Evolutionary conservation across 768 basidiomycete species (phyloP).

Genomic region (Melanogaster broomeanus): DNA sequence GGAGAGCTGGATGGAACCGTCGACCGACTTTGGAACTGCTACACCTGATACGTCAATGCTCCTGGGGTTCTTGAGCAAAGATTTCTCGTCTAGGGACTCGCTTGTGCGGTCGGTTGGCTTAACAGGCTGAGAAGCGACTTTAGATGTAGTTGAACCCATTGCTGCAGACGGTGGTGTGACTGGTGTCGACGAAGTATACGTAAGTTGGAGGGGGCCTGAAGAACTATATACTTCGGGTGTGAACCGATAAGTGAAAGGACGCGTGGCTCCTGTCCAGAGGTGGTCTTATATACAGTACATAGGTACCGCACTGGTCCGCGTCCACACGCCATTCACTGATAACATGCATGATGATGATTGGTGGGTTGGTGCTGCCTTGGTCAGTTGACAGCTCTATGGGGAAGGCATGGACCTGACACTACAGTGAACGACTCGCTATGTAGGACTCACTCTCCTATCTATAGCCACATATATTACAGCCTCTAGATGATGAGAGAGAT

Average conservation of each 20-base stretch:
- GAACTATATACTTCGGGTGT: constrained; percentile 9
- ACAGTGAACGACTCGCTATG: too few species aligned
- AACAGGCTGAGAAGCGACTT: constrained; percentile 16
- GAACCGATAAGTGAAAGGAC: neutral
- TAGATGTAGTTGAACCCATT: constrained; percentile 30
- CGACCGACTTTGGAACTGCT: constrained; percentile 41
- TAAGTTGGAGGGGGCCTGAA: neutral
- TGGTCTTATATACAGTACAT: neutral
- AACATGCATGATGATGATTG: too few species aligned
- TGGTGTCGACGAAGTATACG: constrained; percentile 1
- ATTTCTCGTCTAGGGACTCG: constrained; percentile 30
- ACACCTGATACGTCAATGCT: neutral
- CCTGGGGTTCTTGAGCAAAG: neutral
- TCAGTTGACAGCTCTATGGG: too few species aligned
- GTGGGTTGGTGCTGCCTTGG: too few species aligned
- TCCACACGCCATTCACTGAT: constrained; percentile 1
- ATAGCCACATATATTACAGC: too few species aligned
- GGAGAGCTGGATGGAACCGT: constrained; percentile 61
- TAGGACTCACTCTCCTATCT: too few species aligned
- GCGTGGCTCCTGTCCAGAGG: neutral
- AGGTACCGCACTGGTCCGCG: neutral
- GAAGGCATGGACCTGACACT: too few species aligned
- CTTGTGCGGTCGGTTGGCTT: constrained; percentile 18
- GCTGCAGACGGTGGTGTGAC: neutral
- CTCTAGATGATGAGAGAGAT: too few species aligned